Conservation (phyloP, 225 moss, liverwort and hornwort species). For the Takakia lepidozioides region DNA sequence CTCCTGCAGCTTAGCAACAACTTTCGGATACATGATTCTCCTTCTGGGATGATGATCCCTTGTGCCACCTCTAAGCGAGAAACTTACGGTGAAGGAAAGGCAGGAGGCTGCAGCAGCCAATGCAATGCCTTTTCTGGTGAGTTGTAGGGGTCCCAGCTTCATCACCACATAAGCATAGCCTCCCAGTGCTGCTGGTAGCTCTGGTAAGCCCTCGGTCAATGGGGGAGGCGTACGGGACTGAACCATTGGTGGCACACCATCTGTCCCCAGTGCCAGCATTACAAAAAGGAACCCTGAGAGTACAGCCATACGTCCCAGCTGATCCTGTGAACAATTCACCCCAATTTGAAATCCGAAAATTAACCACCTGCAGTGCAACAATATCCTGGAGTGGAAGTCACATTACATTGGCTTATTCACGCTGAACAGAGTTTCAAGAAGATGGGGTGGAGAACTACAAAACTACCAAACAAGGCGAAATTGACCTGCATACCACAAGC, state of each 20-base stretch:
- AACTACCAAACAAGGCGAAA: too few relatives aligned
- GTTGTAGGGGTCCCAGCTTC: conserved; percentile 75
- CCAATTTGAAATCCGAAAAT: conserved; percentile 1
- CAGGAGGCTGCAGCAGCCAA: conserved; percentile 71
- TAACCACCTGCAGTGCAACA: conserved; percentile 10
- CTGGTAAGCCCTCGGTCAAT: conserved; percentile 57
- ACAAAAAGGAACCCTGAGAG: conserved; percentile 78
- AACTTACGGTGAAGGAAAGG: conserved; percentile 84
- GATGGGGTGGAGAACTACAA: too few relatives aligned
- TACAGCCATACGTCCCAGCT: conserved; percentile 74
- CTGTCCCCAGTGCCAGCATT: conserved; percentile 78
- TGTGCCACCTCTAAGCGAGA: too few relatives aligned
- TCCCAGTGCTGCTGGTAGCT: conserved; percentile 52
- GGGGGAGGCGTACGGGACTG: conserved; percentile 66
- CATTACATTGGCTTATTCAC: too few relatives aligned
- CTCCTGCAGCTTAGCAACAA: too few relatives aligned
- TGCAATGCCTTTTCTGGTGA: conserved; percentile 75
- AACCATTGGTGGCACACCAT: conserved; percentile 81
- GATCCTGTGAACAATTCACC: conserved; percentile 52
- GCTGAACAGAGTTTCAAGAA: too few relatives aligned
- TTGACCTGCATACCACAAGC: too few relatives aligned
- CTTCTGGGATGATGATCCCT: too few relatives aligned
- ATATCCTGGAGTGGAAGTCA: too few relatives aligned
- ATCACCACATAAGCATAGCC: conserved; percentile 77
- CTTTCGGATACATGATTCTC: too few relatives aligned